These are phyloP conservation scores for Silybum marianum DNA, from an alignment of 129 eudicot genomes.

Conservation along the genomic window DNA sequence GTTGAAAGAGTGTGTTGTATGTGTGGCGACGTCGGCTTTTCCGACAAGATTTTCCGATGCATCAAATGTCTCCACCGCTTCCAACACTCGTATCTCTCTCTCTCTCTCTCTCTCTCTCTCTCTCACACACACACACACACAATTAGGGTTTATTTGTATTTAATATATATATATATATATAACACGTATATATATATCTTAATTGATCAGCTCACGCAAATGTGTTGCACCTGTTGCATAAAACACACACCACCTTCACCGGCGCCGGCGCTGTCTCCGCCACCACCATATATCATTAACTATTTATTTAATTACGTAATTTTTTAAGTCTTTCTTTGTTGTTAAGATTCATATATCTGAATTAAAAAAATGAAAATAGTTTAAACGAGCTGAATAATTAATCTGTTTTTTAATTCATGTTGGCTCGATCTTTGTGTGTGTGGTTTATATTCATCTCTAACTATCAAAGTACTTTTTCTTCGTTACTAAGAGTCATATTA, in stretches of 20 bases:
- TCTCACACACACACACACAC: not conserved
- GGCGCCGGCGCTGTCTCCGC: not conserved
- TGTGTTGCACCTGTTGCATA: no score
- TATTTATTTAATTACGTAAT: not conserved
- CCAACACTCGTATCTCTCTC: conserved; percentile 68
- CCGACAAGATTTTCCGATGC: conserved; percentile 81
- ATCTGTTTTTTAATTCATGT: not conserved
- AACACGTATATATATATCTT: not conserved
- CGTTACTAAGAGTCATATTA: not conserved
- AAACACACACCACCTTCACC: not conserved
- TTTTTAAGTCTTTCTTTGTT: not conserved
- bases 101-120: conserved; percentile 16
- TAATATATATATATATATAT: not conserved
- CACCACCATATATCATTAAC: not conserved
- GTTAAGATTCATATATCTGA: not conserved
- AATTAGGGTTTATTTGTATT: not conserved
- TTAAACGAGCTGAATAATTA: not conserved
- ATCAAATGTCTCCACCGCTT: conserved; percentile 63
- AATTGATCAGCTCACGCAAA: not conserved
- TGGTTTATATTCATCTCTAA: not conserved
- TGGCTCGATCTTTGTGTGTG: not conserved
- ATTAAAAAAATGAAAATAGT: not conserved
- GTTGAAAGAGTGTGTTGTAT: conserved; percentile 62
- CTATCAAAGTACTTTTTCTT: not conserved
- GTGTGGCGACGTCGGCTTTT: conserved; percentile 88